Evolutionary conservation across 192 early-diverging fungal species (phyloP), one percentile per base, ranked within the genome.

Genomic region (Funneliformis mosseae): DNA sequence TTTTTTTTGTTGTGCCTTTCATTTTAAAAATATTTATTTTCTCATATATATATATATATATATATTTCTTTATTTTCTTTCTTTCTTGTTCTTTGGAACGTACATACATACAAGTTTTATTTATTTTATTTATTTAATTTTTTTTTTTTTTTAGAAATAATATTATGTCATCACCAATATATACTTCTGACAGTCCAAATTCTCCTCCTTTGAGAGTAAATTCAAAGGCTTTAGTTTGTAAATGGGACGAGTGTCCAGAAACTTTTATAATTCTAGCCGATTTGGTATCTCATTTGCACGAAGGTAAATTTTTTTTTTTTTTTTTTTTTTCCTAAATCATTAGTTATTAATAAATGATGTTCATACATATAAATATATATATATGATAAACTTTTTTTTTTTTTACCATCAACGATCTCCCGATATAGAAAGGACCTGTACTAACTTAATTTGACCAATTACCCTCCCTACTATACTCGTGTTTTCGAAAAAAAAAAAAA

Each of bases 281-380:
- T 28, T 64, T 77, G 12, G 46, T 77, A 64, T 27, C 18, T 23
- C 75, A 77, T 63, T 48, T 77, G 4, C 75, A 77, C 39, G 75
- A 77, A 41, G 75, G 75, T 77, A 77, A 25, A 21, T 70, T 12
- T 23, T 28, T 12, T 67, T 33, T 23, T 25, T 23, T n/a, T 70
- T 12, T 23, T 28, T 12, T 67, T 33, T 23, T 25, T 23, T n/a
- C 28, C n/a, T 5, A 28, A 67, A 25, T 5, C 3, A 67, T 28
- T 23, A 67, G 64, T 67, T 67, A 33, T 33, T 33, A 33, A 23
- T 10, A 27, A 33, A 18, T 42, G 18, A 42, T 33, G 14, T 28
- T 70, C 38, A 70, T 67, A 23, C n/a, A n/a, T 41, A 5, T 76
- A 76, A 27, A 42, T 38, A 43, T 77, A 63, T 62, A 41, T 38